Evolutionary conservation across 2,329 filamentous ascomycete genomes (phyloP).

Genomic region (Akanthomyces dipterigenus): DNA sequence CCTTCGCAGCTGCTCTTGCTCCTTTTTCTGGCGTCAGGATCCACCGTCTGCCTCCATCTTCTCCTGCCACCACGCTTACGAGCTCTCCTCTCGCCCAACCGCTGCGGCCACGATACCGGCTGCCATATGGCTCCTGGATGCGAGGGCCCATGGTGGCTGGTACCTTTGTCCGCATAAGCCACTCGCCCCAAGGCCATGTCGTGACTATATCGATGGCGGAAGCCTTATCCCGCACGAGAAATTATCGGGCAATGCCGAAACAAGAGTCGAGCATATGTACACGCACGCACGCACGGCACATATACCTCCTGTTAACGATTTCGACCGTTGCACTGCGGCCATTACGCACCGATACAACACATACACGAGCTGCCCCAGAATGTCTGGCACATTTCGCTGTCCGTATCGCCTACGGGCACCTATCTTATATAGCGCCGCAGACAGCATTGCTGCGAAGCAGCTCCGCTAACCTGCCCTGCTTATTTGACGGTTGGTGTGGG

Average conservation of each 20-base stretch:
- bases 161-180: too few species aligned
- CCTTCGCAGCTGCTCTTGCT: not conserved
- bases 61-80: not conserved
- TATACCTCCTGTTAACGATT: not conserved
- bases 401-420: not conserved
- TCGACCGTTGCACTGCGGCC: not conserved
- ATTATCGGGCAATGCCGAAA: not conserved
- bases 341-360: not conserved
- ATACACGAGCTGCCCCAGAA: not conserved
- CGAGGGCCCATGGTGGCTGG: constrained; percentile 2
- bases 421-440: not conserved
- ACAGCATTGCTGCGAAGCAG: not conserved
- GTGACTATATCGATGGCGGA: not conserved
- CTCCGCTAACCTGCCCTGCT: not conserved
- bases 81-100: constrained; percentile 2
- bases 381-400: not conserved
- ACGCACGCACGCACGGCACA: not conserved
- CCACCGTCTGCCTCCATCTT: not conserved
- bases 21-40: not conserved
- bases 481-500: not conserved
- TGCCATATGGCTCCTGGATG: not conserved
- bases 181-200: not conserved
- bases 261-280: not conserved
- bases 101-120: not conserved
- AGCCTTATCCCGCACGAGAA: constrained; percentile 5